These are phyloP conservation scores for Termitomyces sp. DNA, from an alignment of 768 basidiomycete genomes.

Conservation along the genomic window DNA sequence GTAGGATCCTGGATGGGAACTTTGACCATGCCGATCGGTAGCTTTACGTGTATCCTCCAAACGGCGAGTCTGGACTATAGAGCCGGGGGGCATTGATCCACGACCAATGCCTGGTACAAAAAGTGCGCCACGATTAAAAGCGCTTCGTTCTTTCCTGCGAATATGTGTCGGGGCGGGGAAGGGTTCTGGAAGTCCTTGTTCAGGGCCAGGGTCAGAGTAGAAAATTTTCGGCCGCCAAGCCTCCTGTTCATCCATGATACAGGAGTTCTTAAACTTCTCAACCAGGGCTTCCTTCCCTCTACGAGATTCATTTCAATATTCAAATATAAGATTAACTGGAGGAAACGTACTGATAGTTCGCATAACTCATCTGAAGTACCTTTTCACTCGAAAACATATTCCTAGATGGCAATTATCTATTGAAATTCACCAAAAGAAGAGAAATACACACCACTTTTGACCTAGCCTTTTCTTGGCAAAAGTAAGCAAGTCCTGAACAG, in stretches of 20 bases:
- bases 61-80: slow-evolving; percentile 17
- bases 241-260: slow-evolving; percentile 85
- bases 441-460: slow-evolving; percentile 68
- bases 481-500: slow-evolving; percentile 67
- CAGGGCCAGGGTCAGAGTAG: slow-evolving; percentile 66
- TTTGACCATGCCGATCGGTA: slow-evolving; percentile 9
- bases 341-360: slow-evolving; percentile 81
- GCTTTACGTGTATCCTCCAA: slow-evolving; percentile 16
- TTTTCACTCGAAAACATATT: slow-evolving; percentile 93
- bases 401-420: slow-evolving; percentile 40
- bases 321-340: slow-evolving; percentile 3
- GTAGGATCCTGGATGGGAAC: neutral
- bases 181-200: slow-evolving; percentile 73
- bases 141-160: slow-evolving; percentile 79
- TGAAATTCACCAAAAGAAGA: neutral
- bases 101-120: slow-evolving; percentile 41
- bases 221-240: slow-evolving; percentile 86
- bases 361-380: slow-evolving; percentile 88
- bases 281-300: slow-evolving; percentile 90
- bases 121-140: slow-evolving; percentile 70
- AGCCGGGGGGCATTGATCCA: slow-evolving; percentile 11
- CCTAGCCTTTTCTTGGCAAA: slow-evolving; percentile 78
- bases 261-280: slow-evolving; percentile 89
- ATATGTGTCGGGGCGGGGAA: slow-evolving; percentile 84
- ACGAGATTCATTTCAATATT: neutral